phyloP scores from a whole-genome alignment of 1,284 basidiomycete genomes.

The Rhodotorula glutinis region DNA sequence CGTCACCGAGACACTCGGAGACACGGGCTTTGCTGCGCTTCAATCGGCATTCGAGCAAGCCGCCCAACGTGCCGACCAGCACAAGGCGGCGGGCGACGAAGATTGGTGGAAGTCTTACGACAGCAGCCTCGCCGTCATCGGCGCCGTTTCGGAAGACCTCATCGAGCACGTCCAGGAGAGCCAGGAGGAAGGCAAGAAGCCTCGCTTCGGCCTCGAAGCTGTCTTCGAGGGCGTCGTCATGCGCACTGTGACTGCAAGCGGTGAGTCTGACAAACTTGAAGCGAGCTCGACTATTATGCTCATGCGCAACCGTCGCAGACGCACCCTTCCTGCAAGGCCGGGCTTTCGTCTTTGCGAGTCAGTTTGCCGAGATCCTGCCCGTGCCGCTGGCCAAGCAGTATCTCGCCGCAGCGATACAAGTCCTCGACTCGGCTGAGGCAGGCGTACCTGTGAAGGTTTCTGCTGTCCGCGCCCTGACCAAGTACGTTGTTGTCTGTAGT shows the following conservation, averaged over 20 bases:
- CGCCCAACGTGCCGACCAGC: constrained; percentile 58
- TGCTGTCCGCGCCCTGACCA: constrained; percentile 84
- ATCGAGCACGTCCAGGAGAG: constrained; percentile 73
- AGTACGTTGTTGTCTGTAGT: constrained; percentile 56
- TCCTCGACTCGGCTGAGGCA: constrained; percentile 69
- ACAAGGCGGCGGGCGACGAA: constrained; percentile 47
- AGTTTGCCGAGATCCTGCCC: constrained; percentile 74
- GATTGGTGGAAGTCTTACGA: constrained; percentile 45
- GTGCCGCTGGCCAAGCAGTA: constrained; percentile 72
- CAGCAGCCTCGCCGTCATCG: constrained; percentile 69
- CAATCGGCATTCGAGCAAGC: constrained; percentile 60
- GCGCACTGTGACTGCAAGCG: constrained; percentile 63
- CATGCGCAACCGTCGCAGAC: constrained; percentile 52
- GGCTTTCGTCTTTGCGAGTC: constrained; percentile 89
- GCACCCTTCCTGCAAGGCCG: constrained; percentile 88
- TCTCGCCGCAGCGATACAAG: constrained; percentile 76
- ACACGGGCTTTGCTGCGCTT: constrained; percentile 59
- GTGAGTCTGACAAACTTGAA: constrained; percentile 50
- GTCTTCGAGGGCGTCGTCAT: constrained; percentile 77
- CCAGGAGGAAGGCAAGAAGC: constrained; percentile 57
- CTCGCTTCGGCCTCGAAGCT: constrained; percentile 70
- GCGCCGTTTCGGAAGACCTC: constrained; percentile 74
- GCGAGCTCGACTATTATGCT: no score
- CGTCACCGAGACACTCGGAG: constrained; percentile 66
- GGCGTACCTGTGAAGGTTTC: constrained; percentile 85